Base-by-base conservation (phyloP, 164 flowering plant genomes). In the Buxus sempervirens region DNA sequence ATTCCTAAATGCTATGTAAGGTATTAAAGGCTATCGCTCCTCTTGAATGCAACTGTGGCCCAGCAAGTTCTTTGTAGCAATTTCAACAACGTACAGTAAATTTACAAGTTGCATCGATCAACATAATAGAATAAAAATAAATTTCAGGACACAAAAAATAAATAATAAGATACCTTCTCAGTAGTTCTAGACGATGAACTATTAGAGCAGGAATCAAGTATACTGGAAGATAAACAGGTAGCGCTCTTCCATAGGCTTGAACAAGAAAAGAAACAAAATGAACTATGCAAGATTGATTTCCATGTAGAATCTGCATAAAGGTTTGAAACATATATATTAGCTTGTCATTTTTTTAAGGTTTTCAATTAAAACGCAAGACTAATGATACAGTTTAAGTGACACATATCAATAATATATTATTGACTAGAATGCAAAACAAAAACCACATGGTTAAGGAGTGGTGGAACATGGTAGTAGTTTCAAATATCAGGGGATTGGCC, bases 191-290 rank as follows among this genome's bases (percentile, higher is more conserved):
- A 25, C 98, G 93, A 81, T 95, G 98, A 65, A 95, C 98, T 73
- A 95, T 86, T 20, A 95, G 77, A 32, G 98, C 98, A 71, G 98
- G 98, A 76, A 95, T 77, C 75, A 95, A 70, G 81, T 95, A 95
- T 14, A 95, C 96, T 25, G 98, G 98, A 60, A 95, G 86, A 80
- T 95, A 95, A 70, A 95, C 96, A 45, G 97, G 98, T 59, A 95
- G 58, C 63, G 98, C 96, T 85, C 98, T 90, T 79, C 85, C 84
- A 74, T 95, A 95, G 54, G 96, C 96, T 81, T 88, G 82, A 75
- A 82, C 25, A 56, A 95, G 80, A 76, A 95, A 95, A 42, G 90
- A 82, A 60, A 85, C 5, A 70, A 78, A 36, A 83, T 95, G 98
- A 58, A 64, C 76, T 22, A 77, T 56, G 70, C 98, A 95, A 65